phyloP scores from a whole-genome alignment of 352 stramenopile species.

The Phytophthora crassamura region DNA sequence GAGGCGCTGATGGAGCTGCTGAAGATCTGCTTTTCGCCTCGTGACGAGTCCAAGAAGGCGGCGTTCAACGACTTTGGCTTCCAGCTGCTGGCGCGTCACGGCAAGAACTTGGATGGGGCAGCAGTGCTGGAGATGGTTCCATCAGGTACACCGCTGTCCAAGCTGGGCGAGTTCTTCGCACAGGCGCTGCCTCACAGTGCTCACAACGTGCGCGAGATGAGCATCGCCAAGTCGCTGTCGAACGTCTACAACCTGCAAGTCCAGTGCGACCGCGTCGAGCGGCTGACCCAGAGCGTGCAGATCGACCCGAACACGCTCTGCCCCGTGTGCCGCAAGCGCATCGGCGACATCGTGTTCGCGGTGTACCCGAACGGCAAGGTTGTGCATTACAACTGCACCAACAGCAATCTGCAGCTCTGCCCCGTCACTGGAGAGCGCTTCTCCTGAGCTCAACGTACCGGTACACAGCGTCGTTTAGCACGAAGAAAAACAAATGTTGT shows the following conservation, averaged over 20 bases:
- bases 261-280: slow-evolving; percentile 86
- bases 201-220: slow-evolving; percentile 84
- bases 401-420: slow-evolving; percentile 82
- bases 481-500: slow-evolving; percentile 27
- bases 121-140: slow-evolving; percentile 75
- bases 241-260: slow-evolving; percentile 93
- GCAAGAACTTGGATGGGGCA: slow-evolving; percentile 79
- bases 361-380: slow-evolving; percentile 88
- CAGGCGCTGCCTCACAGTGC: slow-evolving; percentile 80
- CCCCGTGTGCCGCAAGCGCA: slow-evolving; percentile 86
- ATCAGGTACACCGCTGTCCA: slow-evolving; percentile 70
- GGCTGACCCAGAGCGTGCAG: slow-evolving; percentile 79
- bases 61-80: slow-evolving; percentile 84
- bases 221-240: slow-evolving; percentile 81
- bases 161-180: slow-evolving; percentile 87
- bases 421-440: slow-evolving; percentile 86
- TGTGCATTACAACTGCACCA: slow-evolving; percentile 91
- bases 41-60: slow-evolving; percentile 81
- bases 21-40: slow-evolving; percentile 82
- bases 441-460: slow-evolving; percentile 39
- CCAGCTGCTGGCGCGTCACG: slow-evolving; percentile 77
- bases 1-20: slow-evolving; percentile 78
- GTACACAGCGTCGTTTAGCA: slow-evolving; percentile 14
- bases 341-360: slow-evolving; percentile 89
- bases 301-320: slow-evolving; percentile 84